phyloP scores from a whole-genome alignment of 345 rosid genomes.

The Salix koriyanagi region DNA sequence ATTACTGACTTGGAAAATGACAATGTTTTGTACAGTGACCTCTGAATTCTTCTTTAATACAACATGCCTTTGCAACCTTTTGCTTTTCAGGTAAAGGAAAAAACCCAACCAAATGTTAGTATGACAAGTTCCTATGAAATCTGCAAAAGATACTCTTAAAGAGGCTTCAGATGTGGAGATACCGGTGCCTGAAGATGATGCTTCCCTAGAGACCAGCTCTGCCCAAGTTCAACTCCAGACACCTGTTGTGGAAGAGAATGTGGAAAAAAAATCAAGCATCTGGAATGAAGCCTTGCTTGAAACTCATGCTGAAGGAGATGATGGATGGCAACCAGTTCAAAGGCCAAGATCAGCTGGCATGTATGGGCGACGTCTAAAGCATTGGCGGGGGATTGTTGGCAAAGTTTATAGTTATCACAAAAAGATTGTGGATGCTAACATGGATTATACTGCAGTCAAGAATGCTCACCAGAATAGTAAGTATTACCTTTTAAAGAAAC shows the following conservation, averaged over 20 bases:
- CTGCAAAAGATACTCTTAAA: slow-evolving; percentile 38
- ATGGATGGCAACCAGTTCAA: slow-evolving; percentile 97
- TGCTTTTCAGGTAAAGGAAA: slow-evolving; percentile 60
- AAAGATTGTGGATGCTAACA: slow-evolving; percentile 55
- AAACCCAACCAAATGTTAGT: slow-evolving; percentile 36
- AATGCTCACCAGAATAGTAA: slow-evolving; percentile 51
- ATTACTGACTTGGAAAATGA: background rate
- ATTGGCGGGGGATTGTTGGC: slow-evolving; percentile 74
- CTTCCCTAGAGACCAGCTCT: slow-evolving; percentile 39
- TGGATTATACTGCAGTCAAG: slow-evolving; percentile 47
- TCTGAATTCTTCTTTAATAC: background rate
- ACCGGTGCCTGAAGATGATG: slow-evolving; percentile 22
- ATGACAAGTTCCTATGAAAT: slow-evolving; percentile 37
- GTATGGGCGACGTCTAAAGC: slow-evolving; percentile 68
- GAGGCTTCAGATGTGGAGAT: slow-evolving; percentile 58
- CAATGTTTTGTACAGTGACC: background rate
- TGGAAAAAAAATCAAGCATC: slow-evolving; percentile 31
- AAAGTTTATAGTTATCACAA: slow-evolving; percentile 69
- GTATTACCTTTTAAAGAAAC: slow-evolving; percentile 64
- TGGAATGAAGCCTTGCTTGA: slow-evolving; percentile 37
- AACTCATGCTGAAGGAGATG: slow-evolving; percentile 65
- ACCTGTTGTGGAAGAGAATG: slow-evolving; percentile 42
- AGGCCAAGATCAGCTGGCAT: slow-evolving; percentile 81
- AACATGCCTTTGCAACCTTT: background rate
- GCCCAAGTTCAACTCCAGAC: slow-evolving; percentile 37